Conservation (phyloP, 495 filamentous ascomycete species). For the Chaetomium cochliodes region DNA sequence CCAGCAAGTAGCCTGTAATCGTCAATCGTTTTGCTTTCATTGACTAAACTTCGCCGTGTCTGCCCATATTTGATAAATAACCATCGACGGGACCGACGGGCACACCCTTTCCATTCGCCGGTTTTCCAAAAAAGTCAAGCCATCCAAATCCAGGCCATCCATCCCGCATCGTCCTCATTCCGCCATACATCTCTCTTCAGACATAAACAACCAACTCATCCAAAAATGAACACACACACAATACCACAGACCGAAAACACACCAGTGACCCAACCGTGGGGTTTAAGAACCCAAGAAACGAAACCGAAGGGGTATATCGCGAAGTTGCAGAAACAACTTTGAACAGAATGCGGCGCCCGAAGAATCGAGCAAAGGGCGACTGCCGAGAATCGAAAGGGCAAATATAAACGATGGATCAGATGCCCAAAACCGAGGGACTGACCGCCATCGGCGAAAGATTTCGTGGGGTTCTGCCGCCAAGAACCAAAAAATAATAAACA, state of each 20-base stretch:
- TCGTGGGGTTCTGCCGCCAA: neutral
- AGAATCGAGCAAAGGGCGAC: slow-evolving; percentile 10
- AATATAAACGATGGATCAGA: neutral
- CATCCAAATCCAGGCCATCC: slow-evolving; percentile 1
- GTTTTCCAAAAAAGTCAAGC: neutral
- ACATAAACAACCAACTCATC: slow-evolving; percentile 5
- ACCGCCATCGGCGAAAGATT: neutral
- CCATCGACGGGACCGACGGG: slow-evolving; percentile 8
- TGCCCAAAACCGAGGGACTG: neutral
- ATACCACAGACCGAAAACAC: neutral
- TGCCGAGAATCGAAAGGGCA: neutral
- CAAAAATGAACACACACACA: neutral
- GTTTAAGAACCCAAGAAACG: slow-evolving; percentile 9
- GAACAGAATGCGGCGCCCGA: slow-evolving; percentile 8
- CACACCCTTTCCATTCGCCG: slow-evolving; percentile 2
- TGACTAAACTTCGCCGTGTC: slow-evolving; percentile 7
- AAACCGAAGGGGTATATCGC: slow-evolving; percentile 26
- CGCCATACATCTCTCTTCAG: slow-evolving; percentile 2
- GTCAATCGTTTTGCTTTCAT: slow-evolving; percentile 25
- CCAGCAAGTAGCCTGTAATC: neutral
- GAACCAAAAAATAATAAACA: slow-evolving; percentile 14
- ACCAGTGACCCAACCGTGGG: neutral
- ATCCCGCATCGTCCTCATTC: slow-evolving; percentile 7
- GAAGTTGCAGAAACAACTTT: slow-evolving; percentile 12
- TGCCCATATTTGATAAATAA: neutral